Conservation (phyloP, 139 green algal species). For the Picochlorum sp. region DNA sequence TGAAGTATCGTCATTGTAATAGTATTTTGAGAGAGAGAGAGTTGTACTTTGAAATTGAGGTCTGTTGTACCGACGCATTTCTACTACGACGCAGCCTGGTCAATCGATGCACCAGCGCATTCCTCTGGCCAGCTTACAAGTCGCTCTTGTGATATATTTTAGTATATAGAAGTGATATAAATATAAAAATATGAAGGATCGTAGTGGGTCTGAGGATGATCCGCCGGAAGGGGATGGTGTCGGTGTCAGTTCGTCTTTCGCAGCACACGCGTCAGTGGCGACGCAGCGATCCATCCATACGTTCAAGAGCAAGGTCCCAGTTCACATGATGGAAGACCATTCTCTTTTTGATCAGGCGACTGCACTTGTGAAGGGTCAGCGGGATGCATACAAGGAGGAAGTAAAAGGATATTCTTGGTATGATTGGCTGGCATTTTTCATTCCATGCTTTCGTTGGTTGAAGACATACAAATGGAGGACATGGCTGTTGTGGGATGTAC, state of each 20-base stretch:
- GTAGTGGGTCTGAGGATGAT: no score
- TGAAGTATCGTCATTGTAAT: no score
- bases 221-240: neutral
- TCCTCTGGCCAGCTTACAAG: no score
- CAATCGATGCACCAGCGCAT: no score
- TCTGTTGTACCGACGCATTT: no score
- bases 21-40: no score
- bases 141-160: no score
- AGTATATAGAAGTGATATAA: no score
- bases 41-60: no score
- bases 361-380: neutral
- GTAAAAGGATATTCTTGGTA: conserved; percentile 19
- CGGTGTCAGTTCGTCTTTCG: neutral
- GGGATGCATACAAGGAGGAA: conserved; percentile 8
- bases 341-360: conserved; percentile 16
- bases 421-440: conserved; percentile 26
- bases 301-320: neutral
- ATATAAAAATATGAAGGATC: no score
- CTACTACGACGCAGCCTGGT: no score
- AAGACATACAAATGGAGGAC: conserved; percentile 40
- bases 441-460: conserved; percentile 55
- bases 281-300: neutral
- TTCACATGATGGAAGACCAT: conserved; percentile 9
- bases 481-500: conserved; percentile 43
- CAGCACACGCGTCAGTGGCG: neutral